Percentiles rank a stretch among this genome's conserved stretches.
phyloP scores from a whole-genome alignment of 2,329 filamentous ascomycete species.

The Penicillium sp. region DNA sequence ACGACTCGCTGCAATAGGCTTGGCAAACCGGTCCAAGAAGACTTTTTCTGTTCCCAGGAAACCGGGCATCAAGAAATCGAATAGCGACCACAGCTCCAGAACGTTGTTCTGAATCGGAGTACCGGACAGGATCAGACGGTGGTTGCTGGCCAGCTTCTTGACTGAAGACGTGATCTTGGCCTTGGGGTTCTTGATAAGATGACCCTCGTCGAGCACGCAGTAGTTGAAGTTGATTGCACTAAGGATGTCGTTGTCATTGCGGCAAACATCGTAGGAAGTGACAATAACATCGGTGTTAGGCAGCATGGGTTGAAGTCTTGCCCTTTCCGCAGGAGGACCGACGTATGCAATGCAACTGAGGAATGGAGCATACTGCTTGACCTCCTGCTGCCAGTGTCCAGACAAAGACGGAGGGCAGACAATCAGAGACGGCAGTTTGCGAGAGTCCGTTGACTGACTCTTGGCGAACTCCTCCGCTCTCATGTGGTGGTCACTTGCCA shows the following conservation, averaged over 20 bases:
- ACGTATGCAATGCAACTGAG: conserved; percentile 86
- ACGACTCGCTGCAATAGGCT: conserved; percentile 88
- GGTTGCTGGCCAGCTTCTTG: conserved; percentile 84
- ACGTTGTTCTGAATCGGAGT: conserved; percentile 99
- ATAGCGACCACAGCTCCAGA: conserved; percentile 92
- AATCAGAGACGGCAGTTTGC: conserved; percentile 83
- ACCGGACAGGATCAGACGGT: conserved; percentile 90
- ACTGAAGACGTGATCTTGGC: conserved; percentile 93
- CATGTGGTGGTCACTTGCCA: conserved; percentile 94
- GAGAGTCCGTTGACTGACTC: conserved; percentile 71
- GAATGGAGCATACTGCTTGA: conserved; percentile 93
- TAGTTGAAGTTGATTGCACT: conserved; percentile 92
- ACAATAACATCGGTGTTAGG: conserved; percentile 85
- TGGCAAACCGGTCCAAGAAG: conserved; percentile 92
- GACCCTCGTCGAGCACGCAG: conserved; percentile 92
- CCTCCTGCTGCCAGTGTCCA: conserved; percentile 98
- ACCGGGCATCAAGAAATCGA: conserved; percentile 98
- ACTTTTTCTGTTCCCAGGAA: conserved; percentile 95
- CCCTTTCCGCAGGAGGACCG: conserved; percentile 77
- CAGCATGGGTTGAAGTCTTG: conserved; percentile 65
- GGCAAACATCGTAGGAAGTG: conserved; percentile 96
- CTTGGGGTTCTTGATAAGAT: conserved; percentile 97
- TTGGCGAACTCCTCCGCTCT: conserved; percentile 85
- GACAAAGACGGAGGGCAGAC: conserved; percentile 94
- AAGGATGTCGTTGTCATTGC: conserved; percentile 87